phyloP scores from a whole-genome alignment of 306 rosid species.

The Glycine tomentella region DNA sequence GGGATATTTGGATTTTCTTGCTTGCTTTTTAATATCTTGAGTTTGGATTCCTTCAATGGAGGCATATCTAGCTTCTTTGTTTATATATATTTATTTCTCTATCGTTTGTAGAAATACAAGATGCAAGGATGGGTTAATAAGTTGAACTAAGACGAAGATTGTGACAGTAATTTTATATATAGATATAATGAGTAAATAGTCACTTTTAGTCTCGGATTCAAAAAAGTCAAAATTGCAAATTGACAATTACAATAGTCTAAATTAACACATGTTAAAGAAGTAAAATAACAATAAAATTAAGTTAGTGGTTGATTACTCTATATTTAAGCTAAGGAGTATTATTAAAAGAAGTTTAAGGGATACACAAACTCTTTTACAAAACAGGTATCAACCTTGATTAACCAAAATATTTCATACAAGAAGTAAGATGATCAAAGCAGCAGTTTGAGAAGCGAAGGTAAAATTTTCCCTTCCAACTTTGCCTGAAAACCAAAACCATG shows the following conservation, averaged over 20 bases:
- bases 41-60: slow-evolving; percentile 1
- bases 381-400: not conserved
- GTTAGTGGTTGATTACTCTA: too few species aligned
- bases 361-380: not conserved
- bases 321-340: not conserved
- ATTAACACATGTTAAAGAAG: too few species aligned
- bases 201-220: too few species aligned
- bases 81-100: too few species aligned
- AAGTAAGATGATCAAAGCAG: not conserved
- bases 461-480: not conserved
- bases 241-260: too few species aligned
- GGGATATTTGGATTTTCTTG: slow-evolving; percentile 18
- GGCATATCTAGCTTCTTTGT: not conserved
- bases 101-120: too few species aligned
- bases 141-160: not conserved
- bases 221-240: too few species aligned
- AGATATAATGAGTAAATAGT: too few species aligned
- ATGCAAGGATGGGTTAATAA: too few species aligned
- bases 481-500: not conserved
- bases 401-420: not conserved
- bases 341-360: too few species aligned
- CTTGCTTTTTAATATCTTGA: slow-evolving; percentile 5
- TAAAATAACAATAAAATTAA: too few species aligned
- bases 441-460: not conserved
- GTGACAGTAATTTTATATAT: not conserved